Conservation (phyloP, 2,329 filamentous ascomycete genomes). For the Colletotrichum liriopes region DNA sequence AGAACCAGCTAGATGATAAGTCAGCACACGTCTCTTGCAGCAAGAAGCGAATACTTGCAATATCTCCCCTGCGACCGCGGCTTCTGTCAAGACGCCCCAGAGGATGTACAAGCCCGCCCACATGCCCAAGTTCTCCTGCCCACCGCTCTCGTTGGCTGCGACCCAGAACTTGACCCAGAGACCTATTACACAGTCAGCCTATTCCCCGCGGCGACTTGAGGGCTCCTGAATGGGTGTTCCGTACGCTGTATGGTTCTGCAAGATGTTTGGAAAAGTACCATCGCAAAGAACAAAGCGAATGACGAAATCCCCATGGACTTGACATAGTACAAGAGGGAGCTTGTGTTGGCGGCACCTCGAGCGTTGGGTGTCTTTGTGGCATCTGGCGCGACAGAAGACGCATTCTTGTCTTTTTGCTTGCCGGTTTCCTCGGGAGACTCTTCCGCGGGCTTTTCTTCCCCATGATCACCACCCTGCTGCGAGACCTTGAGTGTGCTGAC, state of each 20-base stretch:
- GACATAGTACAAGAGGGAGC: conserved; percentile 28
- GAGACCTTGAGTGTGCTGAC: conserved; percentile 22
- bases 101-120: conserved; percentile 32
- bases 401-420: background rate
- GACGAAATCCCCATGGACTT: conserved; percentile 22
- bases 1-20: conserved; percentile 6
- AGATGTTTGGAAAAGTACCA: conserved; percentile 17
- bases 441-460: background rate
- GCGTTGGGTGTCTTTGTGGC: background rate
- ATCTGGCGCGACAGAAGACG: background rate
- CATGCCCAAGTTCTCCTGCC: background rate
- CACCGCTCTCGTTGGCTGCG: conserved; percentile 20
- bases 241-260: conserved; percentile 33
- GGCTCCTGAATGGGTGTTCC: background rate
- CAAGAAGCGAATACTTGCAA: background rate
- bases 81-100: conserved; percentile 27
- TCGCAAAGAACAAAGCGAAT: conserved; percentile 12
- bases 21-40: background rate
- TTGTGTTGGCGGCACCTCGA: conserved; percentile 13
- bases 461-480: background rate
- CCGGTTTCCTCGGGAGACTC: background rate
- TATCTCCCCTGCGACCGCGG: background rate
- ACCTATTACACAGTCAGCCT: background rate
- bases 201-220: too few relatives aligned
- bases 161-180: conserved; percentile 39